phyloP scores from a whole-genome alignment of 1,284 basidiomycete genomes.

The Rhodotorula mucilaginosa region DNA sequence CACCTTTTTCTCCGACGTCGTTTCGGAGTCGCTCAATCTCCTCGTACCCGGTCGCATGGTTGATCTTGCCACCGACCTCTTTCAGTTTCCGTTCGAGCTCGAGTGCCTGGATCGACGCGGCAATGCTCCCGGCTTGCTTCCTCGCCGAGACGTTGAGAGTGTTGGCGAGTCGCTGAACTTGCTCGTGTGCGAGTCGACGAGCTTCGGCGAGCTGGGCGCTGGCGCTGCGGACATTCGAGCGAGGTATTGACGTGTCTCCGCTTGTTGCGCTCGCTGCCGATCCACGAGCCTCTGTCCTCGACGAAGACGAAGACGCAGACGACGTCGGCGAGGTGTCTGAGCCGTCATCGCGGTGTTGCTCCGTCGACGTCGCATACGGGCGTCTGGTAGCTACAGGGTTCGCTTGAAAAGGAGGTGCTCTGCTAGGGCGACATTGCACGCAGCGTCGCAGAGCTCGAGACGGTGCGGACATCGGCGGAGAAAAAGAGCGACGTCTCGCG shows the following conservation, averaged over 20 bases:
- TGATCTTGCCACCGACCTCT: constrained; percentile 71
- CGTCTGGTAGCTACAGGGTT: too few relatives aligned
- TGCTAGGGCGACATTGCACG: too few relatives aligned
- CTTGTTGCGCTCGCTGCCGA: too few relatives aligned
- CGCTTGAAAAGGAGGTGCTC: too few relatives aligned
- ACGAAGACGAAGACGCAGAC: neutral
- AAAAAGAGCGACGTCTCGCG: too few relatives aligned
- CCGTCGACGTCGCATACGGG: too few relatives aligned
- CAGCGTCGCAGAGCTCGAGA: too few relatives aligned
- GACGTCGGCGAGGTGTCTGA: neutral
- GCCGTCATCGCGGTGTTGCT: too few relatives aligned
- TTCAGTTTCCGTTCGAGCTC: constrained; percentile 56
- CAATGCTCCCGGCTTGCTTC: constrained; percentile 24
- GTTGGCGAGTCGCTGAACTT: constrained; percentile 28
- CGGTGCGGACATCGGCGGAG: too few relatives aligned
- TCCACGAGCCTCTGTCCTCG: neutral
- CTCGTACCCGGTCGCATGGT: constrained; percentile 82
- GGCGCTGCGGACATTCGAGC: neutral
- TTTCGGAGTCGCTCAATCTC: constrained; percentile 79
- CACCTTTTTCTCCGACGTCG: constrained; percentile 76
- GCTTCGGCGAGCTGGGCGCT: constrained; percentile 15
- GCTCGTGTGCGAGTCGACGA: constrained; percentile 27
- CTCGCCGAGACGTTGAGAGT: constrained; percentile 20
- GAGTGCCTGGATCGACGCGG: constrained; percentile 24
- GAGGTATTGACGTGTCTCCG: neutral